Evolutionary conservation across 1,284 basidiomycete genomes (phyloP), one percentile per base, ranked within the genome.

Genomic region (Ganoderma meredithae): DNA sequence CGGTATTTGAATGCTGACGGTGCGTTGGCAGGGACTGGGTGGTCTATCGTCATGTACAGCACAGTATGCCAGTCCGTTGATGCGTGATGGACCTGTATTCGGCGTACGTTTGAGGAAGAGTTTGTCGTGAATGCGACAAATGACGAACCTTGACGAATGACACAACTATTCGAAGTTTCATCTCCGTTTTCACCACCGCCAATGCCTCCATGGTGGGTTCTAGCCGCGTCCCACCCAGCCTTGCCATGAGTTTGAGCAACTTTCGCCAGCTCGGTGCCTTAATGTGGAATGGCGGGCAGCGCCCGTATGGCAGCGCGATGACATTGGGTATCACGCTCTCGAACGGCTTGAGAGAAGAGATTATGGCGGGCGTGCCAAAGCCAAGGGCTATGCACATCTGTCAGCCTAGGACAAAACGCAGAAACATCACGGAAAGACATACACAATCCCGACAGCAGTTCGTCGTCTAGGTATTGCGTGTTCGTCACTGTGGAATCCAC

Each of bases 21-120:
- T 17, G 82, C 71, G 25, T 81, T 80, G 1, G 82, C 73, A 47
- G 90, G 88, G 1, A 86, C 77, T 2, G 89, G 87, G 72, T 88
- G 82, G 73, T 94, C 93, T 60, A 92, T 86, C 0, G 90, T 90
- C 73, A 94, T 86, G 83, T 92, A 94, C 10, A 94, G 76, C 25
- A 93, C 81, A 10, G 89, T 89, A 63, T 90, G 85, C 93, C 93
- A 94, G 39, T 88, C 86, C 6, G 80, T 75, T 0, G 88, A 84
- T 39, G 82, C 75, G 59, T 84, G 85, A 75, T 90, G 87, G 31
- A 88, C 82, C 90, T 92, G 63, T 27, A 40, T 17, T 25, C n/a
- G 15, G 39, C n/a, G 22, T 5, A 60, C 13, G 52, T 25, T 60
- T 41, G 39, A 60, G 39, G 41, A 8, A 25, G 22, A 40, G 22